Base-by-base conservation (phyloP, 805 yeast species). In the Jamesozyma jinghongensis region DNA sequence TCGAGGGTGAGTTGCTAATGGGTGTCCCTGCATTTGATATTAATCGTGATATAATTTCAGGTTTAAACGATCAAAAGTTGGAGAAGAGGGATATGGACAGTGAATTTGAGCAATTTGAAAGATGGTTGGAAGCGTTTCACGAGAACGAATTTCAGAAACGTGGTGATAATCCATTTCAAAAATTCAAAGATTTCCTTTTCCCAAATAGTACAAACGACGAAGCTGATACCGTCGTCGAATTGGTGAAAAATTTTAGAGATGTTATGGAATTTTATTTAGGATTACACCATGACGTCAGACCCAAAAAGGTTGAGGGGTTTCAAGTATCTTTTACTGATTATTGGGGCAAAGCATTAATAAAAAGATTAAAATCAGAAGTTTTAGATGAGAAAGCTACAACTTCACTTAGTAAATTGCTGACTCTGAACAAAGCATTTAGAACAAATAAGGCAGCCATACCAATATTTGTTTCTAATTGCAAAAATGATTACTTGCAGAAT, bases 311-410 rank as follows among this genome's bases (percentile, higher is more conserved):
- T 13, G 63, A 68, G 3, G 84, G 84, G 0, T 75, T 72, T 49
- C 68, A 69, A 16, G 60, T 77, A 0, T 74, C 83, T 0, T 65
- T 79, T 32, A 79, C 84, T 0, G 85, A 79, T 51, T 79, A 78
- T 50, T 76, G 83, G 81, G 85, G 83, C 0, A 63, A 77, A 44
- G 84, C 83, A 0, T 60, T 79, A 28, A 63, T 75, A 3, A 63
- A 73, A 42, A 65, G 52, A 28, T 29, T 52, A 22, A 37, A 52
- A 19, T 6, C 16, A 12, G 54, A 63, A 5, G 44, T 67, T 26
- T 46, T 63, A 2, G 65, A 69, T 3, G 65, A 68, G 12, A 46
- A 55, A 2, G 65, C 75, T 0, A 47, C 73, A 19, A 59, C 73
- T 0, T 65, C 71, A 0, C 53, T 71, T 2, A 54, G 67, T 12